Percentiles rank a stretch among this genome's conserved stretches.
Conservation (phyloP, 768 basidiomycete genomes). For the Phanerodontia chrysosporium region DNA sequence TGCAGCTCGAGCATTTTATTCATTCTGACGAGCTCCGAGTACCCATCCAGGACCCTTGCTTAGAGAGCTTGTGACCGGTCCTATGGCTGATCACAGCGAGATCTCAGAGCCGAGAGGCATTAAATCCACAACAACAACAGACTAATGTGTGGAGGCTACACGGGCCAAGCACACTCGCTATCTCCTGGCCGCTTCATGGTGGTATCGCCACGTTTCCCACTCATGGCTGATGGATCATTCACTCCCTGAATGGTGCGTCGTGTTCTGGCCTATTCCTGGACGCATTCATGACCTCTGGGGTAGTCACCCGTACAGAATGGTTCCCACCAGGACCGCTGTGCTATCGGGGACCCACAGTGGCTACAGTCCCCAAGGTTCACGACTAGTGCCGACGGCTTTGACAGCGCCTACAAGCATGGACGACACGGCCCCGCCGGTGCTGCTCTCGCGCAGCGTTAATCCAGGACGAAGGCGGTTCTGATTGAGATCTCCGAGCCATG, state of each 20-base stretch:
- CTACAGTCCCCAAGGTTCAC: not conserved
- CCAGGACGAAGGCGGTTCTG: constrained; percentile 8
- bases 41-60: not conserved
- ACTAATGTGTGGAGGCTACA: not conserved
- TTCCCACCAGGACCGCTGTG: constrained; percentile 2
- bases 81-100: not conserved
- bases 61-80: constrained; percentile 1
- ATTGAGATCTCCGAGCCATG: constrained; percentile 17
- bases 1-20: not conserved
- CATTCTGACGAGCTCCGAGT: not conserved
- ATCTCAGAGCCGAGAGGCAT: not conserved
- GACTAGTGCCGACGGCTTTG: not conserved
- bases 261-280: constrained; percentile 4
- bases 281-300: not conserved
- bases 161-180: not conserved
- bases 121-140: not conserved
- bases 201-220: constrained; percentile 16
- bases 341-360: constrained; percentile 10
- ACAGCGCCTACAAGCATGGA: not conserved
- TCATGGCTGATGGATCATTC: constrained; percentile 17
- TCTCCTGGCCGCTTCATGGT: constrained; percentile 3
- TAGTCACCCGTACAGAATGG: not conserved
- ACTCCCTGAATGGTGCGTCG: constrained; percentile 8
- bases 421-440: not conserved
- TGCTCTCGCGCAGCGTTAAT: constrained; percentile 7